A percentile compares a stretch with the other conserved stretches of the same genome.
Conservation (phyloP, 108 stramenopile genomes). For the Aurantiochytrium sp. region DNA sequence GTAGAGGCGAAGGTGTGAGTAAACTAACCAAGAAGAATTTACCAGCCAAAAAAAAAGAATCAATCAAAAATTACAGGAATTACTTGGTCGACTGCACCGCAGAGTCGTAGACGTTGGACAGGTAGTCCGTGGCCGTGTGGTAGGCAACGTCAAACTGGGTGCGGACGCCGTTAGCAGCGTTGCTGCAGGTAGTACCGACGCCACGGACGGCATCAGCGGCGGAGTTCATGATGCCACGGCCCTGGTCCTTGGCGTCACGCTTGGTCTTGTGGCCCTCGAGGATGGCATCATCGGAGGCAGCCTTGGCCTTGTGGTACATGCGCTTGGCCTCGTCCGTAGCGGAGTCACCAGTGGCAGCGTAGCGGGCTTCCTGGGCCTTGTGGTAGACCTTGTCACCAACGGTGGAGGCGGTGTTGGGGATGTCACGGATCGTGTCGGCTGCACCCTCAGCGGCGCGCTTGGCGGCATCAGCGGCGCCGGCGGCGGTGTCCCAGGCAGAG, state of each 20-base stretch:
- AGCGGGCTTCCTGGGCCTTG: background rate
- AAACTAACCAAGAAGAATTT: no score
- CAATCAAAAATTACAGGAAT: background rate
- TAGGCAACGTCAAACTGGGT: background rate
- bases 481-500: background rate
- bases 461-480: background rate
- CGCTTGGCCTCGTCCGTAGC: background rate
- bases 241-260: background rate
- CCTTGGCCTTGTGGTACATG: background rate
- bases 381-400: background rate
- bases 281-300: background rate
- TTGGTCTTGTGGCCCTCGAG: background rate
- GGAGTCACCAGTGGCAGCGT: background rate
- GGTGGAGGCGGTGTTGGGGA: background rate
- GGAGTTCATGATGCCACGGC: background rate
- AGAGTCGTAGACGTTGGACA: background rate
- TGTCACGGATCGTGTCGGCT: background rate
- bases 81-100: background rate
- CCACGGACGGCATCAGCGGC: background rate
- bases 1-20: no score
- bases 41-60: background rate
- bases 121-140: background rate
- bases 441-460: background rate
- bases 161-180: background rate
- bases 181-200: background rate